These are phyloP conservation scores for Sporothrix inflata DNA, from an alignment of 2,329 filamentous ascomycete species.

Conservation along the genomic window DNA sequence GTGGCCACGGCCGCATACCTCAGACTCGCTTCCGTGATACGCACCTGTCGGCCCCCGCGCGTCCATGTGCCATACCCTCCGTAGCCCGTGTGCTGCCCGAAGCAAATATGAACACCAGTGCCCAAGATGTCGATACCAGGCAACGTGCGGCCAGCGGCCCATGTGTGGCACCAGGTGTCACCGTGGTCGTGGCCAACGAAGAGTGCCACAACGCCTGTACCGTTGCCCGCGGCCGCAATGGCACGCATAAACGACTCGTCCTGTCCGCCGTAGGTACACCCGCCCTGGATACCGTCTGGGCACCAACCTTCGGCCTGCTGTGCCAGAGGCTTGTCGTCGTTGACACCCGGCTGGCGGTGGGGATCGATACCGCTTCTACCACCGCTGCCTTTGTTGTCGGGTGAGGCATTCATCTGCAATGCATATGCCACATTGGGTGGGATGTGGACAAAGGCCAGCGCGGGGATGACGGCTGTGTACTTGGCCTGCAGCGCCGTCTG, in stretches of 20 bases:
- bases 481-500: conserved; percentile 39
- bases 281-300: conserved; percentile 36
- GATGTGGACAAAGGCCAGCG: conserved; percentile 56
- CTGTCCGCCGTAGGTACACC: conserved; percentile 45
- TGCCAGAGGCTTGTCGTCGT: conserved; percentile 40
- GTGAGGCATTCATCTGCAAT: conserved; percentile 37
- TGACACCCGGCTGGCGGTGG: conserved; percentile 41
- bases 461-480: conserved; percentile 44
- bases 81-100: conserved; percentile 69
- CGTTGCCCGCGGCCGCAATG: conserved; percentile 51
- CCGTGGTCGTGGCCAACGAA: conserved; percentile 66
- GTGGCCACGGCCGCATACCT: background rate
- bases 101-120: conserved; percentile 46
- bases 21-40: conserved; percentile 35
- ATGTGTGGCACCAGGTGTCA: conserved; percentile 54
- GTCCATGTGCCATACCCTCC: conserved; percentile 70
- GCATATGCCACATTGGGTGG: conserved; percentile 42
- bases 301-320: conserved; percentile 44
- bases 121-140: conserved; percentile 38
- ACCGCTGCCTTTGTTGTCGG: background rate
- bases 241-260: conserved; percentile 62
- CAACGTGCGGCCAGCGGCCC: conserved; percentile 36
- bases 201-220: conserved; percentile 55
- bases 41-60: conserved; percentile 51
- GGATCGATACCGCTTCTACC: conserved; percentile 34